These are phyloP conservation scores for Lignosus rhinocerotis DNA, from an alignment of 1,284 basidiomycete species.

Conservation along the genomic window DNA sequence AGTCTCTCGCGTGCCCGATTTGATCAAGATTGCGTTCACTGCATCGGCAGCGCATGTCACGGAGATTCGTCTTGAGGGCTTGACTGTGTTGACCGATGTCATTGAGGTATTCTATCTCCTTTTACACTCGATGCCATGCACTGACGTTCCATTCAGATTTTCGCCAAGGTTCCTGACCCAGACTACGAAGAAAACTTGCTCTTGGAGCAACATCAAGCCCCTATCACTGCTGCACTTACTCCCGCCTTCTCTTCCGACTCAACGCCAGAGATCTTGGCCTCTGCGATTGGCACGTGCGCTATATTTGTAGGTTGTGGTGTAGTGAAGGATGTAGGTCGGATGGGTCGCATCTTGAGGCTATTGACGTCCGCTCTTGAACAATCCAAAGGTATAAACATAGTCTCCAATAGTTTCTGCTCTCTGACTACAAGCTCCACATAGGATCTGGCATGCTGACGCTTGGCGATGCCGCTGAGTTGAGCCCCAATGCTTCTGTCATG, in stretches of 20 bases:
- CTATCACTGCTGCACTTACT: slow-evolving; percentile 97
- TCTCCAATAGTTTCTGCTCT: not conserved
- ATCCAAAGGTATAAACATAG: slow-evolving; percentile 62
- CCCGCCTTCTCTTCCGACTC: slow-evolving; percentile 95
- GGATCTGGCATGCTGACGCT: slow-evolving; percentile 84
- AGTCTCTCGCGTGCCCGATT: slow-evolving; percentile 83
- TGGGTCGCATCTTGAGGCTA: slow-evolving; percentile 94
- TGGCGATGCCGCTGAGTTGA: slow-evolving; percentile 85
- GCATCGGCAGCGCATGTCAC: slow-evolving; percentile 95
- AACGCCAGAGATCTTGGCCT: slow-evolving; percentile 92
- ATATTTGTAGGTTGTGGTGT: slow-evolving; percentile 96
- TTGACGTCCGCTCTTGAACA: slow-evolving; percentile 89
- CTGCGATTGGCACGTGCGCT: slow-evolving; percentile 92
- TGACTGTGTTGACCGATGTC: slow-evolving; percentile 89
- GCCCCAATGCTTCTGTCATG: slow-evolving; percentile 95
- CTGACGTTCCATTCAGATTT: slow-evolving; percentile 54
- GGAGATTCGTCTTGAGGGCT: slow-evolving; percentile 92
- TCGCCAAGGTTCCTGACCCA: slow-evolving; percentile 85
- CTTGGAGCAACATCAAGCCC: slow-evolving; percentile 98
- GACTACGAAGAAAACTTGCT: slow-evolving; percentile 90
- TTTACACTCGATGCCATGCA: not conserved
- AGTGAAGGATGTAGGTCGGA: slow-evolving; percentile 84
- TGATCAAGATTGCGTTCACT: slow-evolving; percentile 98
- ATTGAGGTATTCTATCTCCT: slow-evolving; percentile 65
- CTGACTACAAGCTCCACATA: slow-evolving; percentile 31